phyloP scores from a whole-genome alignment of 306 rosid genomes.

The Glycine soja region DNA sequence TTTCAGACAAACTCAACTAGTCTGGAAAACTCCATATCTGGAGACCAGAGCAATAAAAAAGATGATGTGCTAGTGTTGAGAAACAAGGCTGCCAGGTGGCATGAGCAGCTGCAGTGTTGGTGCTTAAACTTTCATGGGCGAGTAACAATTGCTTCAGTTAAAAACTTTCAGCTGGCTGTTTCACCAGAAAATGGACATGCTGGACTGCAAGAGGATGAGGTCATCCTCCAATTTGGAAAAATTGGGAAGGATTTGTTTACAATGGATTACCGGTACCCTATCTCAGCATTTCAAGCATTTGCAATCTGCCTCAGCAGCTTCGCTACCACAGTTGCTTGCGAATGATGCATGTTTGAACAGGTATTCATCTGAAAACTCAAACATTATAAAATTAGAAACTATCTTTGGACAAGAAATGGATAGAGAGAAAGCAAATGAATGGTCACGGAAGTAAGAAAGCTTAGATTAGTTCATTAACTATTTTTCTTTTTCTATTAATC shows the following conservation, averaged over 20 bases:
- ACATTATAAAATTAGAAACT: constrained; percentile 30
- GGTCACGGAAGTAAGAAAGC: not conserved
- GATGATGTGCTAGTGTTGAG: constrained; percentile 71
- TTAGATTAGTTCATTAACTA: not conserved
- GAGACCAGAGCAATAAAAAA: constrained; percentile 50
- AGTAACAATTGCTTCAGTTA: constrained; percentile 93
- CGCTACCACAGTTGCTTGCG: constrained; percentile 96
- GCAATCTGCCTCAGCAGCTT: constrained; percentile 99
- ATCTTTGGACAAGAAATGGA: not conserved
- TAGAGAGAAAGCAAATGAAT: constrained; percentile 19
- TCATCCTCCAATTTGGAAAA: constrained; percentile 92
- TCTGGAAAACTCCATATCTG: constrained; percentile 56
- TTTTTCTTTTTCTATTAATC: not conserved
- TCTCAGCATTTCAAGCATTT: constrained; percentile 97
- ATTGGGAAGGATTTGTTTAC: constrained; percentile 91
- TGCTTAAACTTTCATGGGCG: constrained; percentile 96
- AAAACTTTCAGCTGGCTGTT: constrained; percentile 95
- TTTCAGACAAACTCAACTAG: constrained; percentile 72
- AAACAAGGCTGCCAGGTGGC: constrained; percentile 98
- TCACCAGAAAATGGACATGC: constrained; percentile 81
- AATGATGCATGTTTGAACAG: constrained; percentile 58
- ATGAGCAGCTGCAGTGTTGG: constrained; percentile 98
- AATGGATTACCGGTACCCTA: constrained; percentile 94
- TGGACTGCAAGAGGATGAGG: constrained; percentile 83
- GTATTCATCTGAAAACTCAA: constrained; percentile 48